phyloP scores from a whole-genome alignment of 352 stramenopile genomes.

The Pythium dissimile region DNA sequence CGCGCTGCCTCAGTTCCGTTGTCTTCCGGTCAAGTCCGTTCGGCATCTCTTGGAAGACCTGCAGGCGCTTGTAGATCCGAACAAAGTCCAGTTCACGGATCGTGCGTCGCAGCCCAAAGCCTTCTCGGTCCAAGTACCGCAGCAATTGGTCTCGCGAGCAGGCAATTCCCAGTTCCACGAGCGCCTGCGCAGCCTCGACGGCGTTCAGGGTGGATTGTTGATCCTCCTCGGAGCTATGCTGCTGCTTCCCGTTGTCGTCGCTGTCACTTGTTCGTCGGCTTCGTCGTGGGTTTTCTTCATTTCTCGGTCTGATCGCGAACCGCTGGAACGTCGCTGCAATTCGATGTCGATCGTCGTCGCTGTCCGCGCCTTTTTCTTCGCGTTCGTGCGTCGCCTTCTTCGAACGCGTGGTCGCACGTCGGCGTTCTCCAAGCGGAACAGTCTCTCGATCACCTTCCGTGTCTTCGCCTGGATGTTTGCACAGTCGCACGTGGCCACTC shows the following conservation, averaged over 20 bases:
- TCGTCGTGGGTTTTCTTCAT: background rate
- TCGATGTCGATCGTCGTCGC: slow-evolving; percentile 13
- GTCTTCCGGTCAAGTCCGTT: background rate
- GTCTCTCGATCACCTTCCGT: no score
- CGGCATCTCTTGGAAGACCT: slow-evolving; percentile 24
- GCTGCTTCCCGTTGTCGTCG: slow-evolving; percentile 29
- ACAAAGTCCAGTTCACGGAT: slow-evolving; percentile 33
- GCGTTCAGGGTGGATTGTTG: slow-evolving; percentile 13
- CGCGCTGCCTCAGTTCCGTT: slow-evolving; percentile 10
- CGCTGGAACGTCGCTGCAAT: slow-evolving; percentile 17
- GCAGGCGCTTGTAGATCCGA: slow-evolving; percentile 39
- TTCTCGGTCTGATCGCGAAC: slow-evolving; percentile 14
- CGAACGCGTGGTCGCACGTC: background rate
- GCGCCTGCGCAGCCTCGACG: slow-evolving; percentile 59
- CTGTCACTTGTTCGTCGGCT: background rate
- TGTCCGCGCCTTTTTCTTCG: background rate
- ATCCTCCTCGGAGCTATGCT: slow-evolving; percentile 29
- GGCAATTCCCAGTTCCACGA: slow-evolving; percentile 60
- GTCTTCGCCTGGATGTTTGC: slow-evolving; percentile 15
- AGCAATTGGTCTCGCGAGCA: slow-evolving; percentile 62
- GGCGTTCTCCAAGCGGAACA: slow-evolving; percentile 2
- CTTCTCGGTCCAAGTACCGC: slow-evolving; percentile 46
- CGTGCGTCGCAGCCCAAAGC: slow-evolving; percentile 32
- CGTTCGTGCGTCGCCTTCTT: slow-evolving; percentile 2
- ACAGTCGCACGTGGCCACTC: slow-evolving; percentile 66